These are phyloP conservation scores for Fusarium pseudonygamai DNA, from an alignment of 2,329 filamentous ascomycete species.

Conservation along the genomic window DNA sequence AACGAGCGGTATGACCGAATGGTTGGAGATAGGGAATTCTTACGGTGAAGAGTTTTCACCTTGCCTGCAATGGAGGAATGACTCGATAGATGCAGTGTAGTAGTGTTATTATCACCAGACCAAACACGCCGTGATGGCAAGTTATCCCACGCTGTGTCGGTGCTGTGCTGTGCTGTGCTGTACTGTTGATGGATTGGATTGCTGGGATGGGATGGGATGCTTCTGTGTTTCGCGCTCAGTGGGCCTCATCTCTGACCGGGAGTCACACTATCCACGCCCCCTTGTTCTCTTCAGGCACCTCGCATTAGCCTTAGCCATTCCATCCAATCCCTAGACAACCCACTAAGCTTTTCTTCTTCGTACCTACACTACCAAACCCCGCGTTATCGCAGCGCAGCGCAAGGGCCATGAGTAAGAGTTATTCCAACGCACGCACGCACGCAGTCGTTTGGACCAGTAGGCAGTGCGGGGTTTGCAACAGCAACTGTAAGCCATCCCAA, in stretches of 20 bases:
- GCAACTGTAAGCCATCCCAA: not conserved
- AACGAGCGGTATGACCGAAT: conserved; percentile 2
- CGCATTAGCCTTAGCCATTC: not conserved
- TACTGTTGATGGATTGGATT: not conserved
- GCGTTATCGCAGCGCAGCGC: conserved; percentile 25
- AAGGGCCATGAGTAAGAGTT: not conserved
- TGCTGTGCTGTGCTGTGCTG: not conserved
- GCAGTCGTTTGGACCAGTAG: conserved; percentile 10
- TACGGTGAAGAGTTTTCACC: conserved; percentile 12
- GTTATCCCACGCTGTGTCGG: not conserved
- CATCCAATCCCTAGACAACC: not conserved
- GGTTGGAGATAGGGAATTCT: conserved; percentile 8
- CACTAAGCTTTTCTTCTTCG: not conserved
- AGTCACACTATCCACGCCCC: conserved; percentile 11
- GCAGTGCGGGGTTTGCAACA: conserved; percentile 35
- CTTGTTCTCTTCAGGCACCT: conserved; percentile 8
- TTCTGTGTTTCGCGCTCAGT: not conserved
- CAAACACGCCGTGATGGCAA: not conserved
- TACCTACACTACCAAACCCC: conserved; percentile 8
- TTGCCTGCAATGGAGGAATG: not conserved
- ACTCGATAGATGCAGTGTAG: not conserved
- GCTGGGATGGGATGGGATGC: not conserved
- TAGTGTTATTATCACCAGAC: not conserved
- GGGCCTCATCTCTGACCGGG: conserved; percentile 15
- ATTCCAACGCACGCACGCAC: not conserved